phyloP scores from a whole-genome alignment of 805 yeast species.

The Blastobotrys terrestris region DNA sequence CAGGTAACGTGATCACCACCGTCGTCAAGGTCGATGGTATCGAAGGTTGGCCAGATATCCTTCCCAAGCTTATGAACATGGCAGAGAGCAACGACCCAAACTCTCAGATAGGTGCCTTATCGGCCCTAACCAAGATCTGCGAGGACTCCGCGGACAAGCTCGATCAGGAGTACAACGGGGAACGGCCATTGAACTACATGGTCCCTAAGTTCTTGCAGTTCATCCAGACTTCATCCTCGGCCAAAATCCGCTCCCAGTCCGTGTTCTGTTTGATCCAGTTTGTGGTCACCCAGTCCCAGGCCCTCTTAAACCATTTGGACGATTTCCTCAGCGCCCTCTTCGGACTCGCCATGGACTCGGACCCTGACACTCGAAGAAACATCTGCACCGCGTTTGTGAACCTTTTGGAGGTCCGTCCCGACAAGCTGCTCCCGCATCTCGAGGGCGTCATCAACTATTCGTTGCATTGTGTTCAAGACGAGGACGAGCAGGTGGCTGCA shows the following conservation, averaged over 20 bases:
- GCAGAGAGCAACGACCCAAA: constrained; percentile 43
- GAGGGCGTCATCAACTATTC: constrained; percentile 83
- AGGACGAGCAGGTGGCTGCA: constrained; percentile 69
- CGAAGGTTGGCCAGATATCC: constrained; percentile 62
- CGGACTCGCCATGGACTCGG: constrained; percentile 55
- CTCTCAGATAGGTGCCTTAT: constrained; percentile 67
- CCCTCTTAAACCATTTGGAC: constrained; percentile 59
- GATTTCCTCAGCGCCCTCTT: constrained; percentile 60
- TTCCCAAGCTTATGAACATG: constrained; percentile 63
- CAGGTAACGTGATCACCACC: constrained; percentile 86
- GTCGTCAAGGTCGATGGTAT: constrained; percentile 64
- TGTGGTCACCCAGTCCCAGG: constrained; percentile 61
- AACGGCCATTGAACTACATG: constrained; percentile 61
- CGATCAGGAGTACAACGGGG: constrained; percentile 58
- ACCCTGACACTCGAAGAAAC: constrained; percentile 58
- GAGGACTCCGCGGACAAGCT: constrained; percentile 73
- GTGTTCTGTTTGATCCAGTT: constrained; percentile 73
- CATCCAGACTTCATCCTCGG: constrained; percentile 30
- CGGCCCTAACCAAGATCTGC: constrained; percentile 80
- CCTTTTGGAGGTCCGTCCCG: constrained; percentile 72
- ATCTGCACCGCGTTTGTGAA: constrained; percentile 71
- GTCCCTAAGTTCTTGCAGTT: constrained; percentile 59
- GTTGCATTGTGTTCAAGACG: constrained; percentile 64
- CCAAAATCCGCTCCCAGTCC: constrained; percentile 53
- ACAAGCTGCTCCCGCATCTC: constrained; percentile 70